Evolutionary conservation across 441 rosid species (phyloP).

Genomic region (Isatis lusitanica): DNA sequence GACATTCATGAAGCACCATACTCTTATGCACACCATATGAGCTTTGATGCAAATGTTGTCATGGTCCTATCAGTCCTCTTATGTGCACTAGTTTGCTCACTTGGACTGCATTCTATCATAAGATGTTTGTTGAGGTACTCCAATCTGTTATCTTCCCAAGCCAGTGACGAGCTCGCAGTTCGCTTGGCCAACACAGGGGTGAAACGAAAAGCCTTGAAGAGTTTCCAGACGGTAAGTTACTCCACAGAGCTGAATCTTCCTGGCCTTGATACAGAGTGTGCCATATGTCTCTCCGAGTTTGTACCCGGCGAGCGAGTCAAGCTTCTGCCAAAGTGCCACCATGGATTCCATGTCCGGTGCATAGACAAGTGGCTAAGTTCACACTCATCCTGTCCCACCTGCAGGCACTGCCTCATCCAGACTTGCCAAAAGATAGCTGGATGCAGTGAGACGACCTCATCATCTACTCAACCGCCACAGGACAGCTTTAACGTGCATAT

Average conservation of each 20-base stretch:
- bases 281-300: slow-evolving; percentile 38
- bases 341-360: slow-evolving; percentile 37
- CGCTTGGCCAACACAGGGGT: slow-evolving; percentile 52
- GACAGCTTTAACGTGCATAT: slow-evolving; percentile 12
- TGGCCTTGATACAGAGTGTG: slow-evolving; percentile 37
- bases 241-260: slow-evolving; percentile 35
- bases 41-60: slow-evolving; percentile 49
- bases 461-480: slow-evolving; percentile 27
- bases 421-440: slow-evolving; percentile 39
- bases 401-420: slow-evolving; percentile 41
- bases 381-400: slow-evolving; percentile 41
- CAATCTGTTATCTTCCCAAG: slow-evolving; percentile 19
- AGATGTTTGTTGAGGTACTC: slow-evolving; percentile 44
- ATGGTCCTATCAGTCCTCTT: slow-evolving; percentile 52
- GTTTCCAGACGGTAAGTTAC: slow-evolving; percentile 54
- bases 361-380: slow-evolving; percentile 40
- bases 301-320: slow-evolving; percentile 31
- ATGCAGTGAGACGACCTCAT: slow-evolving; percentile 20
- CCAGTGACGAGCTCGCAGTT: slow-evolving; percentile 30
- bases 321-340: slow-evolving; percentile 39
- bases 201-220: slow-evolving; percentile 49
- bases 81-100: slow-evolving; percentile 53
- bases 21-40: slow-evolving; percentile 20
- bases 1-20: slow-evolving; percentile 21
- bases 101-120: slow-evolving; percentile 47